phyloP scores from a whole-genome alignment of 331 rosid genomes.

The Dryas integrifolia region DNA sequence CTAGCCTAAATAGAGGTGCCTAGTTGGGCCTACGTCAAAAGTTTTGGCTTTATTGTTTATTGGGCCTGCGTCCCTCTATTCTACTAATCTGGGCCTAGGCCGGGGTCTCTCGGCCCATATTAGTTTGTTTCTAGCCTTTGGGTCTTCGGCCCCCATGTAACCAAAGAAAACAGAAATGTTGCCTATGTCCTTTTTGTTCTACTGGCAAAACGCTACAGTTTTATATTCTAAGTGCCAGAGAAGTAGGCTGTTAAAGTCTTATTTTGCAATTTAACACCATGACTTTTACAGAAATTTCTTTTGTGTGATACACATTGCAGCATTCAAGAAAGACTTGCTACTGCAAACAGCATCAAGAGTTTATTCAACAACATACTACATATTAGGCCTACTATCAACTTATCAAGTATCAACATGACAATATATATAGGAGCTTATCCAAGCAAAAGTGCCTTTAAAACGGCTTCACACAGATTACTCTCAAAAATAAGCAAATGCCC shows the following conservation, averaged over 20 bases:
- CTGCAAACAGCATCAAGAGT: not conserved
- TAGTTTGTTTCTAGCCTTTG: no score
- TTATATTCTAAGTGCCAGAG: not conserved
- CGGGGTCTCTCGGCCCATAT: no score
- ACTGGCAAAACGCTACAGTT: no score
- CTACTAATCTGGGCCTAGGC: no score
- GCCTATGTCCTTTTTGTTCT: no score
- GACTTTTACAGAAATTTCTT: not conserved
- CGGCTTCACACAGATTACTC: slow-evolving; percentile 36
- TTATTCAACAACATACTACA: not conserved
- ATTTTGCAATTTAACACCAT: not conserved
- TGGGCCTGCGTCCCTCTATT: no score
- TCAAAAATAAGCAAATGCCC: slow-evolving; percentile 51
- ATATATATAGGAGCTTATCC: slow-evolving; percentile 5
- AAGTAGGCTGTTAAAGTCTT: not conserved
- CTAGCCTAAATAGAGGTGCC: no score
- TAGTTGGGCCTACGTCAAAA: no score
- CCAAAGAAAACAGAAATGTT: no score
- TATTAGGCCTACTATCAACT: not conserved
- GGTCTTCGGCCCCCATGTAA: no score
- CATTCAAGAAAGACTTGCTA: not conserved
- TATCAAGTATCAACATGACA: no score
- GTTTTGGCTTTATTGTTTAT: no score
- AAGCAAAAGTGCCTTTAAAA: slow-evolving; percentile 48
- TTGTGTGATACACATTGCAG: not conserved